Evolutionary conservation across 2,329 filamentous ascomycete species (phyloP), one percentile per base, ranked within the genome.

Genomic region (Microascus cirrosus): DNA sequence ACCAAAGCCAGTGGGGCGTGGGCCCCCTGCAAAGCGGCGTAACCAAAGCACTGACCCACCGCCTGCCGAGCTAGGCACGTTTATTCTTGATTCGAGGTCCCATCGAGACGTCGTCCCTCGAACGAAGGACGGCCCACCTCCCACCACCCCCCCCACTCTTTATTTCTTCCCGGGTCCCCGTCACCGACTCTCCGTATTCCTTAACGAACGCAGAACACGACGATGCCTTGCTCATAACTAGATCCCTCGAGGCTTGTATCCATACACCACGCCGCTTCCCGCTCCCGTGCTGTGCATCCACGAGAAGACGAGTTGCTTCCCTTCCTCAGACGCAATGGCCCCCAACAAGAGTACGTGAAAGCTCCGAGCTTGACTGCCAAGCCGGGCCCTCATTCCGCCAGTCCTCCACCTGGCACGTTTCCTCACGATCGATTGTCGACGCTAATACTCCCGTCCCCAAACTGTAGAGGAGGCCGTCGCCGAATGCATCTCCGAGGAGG

Each of bases 401-500:
- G 39, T 3, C 39, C 2, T n/a, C 39, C 39, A n/a, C 39, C 39
- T 32, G 28, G 28, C 39, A 15, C 15, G 13, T n/a, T 42, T 12
- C 22, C 20, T 20, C 45, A 48, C n/a, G 18, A 20, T 20, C 45
- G 20, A 22, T 22, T 20, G 2, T 20, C 24, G 24, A 20, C 45
- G 20, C 22, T 50, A 20, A 6, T 20, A 32, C 24, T 4, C 42
- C 35, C 39, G 20, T 35, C 15, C 24, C 18, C 8, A 32, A 11
- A 20, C n/a, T 25, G 22, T 39, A 57, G 55, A 35, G n/a, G 55
- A 57, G 25, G 55, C 55, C 18, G 39, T 20, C 18, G 55, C 55
- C 34, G 55, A 57, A 48, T 57, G 55, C 51, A 77, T 97, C 64
- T 95, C 92, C 32, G 90, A 96, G 66, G 91, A 97, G 67, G 90